These are phyloP conservation scores for Plectosphaerella plurivora DNA, from an alignment of 2,329 filamentous ascomycete genomes.

Conservation along the genomic window DNA sequence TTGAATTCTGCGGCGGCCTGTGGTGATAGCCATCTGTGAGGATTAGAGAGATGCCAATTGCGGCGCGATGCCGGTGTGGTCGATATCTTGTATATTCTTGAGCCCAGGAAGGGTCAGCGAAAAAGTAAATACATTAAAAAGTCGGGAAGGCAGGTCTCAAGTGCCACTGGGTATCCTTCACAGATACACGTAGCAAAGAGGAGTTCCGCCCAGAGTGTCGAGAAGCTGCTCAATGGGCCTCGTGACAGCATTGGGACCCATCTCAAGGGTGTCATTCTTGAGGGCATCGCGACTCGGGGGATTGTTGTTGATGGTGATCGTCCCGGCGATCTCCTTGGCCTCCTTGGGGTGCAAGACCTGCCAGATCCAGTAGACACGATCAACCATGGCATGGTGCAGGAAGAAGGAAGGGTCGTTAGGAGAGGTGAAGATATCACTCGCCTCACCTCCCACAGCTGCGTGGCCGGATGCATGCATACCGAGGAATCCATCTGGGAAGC, in stretches of 20 bases:
- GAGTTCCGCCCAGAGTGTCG: constrained; percentile 23
- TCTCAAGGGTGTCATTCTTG: constrained; percentile 18
- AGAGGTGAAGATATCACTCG: constrained; percentile 16
- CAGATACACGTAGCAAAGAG: constrained; percentile 27
- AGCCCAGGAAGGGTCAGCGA: not conserved
- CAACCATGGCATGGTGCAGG: constrained; percentile 19
- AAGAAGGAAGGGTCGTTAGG: constrained; percentile 19
- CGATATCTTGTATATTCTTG: constrained; percentile 16
- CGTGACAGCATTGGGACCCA: constrained; percentile 17
- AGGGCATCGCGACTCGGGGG: constrained; percentile 15
- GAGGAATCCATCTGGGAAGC: constrained; percentile 14
- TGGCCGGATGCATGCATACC: constrained; percentile 14
- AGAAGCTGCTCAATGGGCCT: constrained; percentile 24
- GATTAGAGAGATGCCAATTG: constrained; percentile 14
- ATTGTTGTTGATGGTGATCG: constrained; percentile 14
- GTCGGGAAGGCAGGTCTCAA: too few relatives aligned
- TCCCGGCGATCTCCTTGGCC: constrained; percentile 13
- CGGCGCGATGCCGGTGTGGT: constrained; percentile 16
- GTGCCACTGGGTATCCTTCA: too few relatives aligned
- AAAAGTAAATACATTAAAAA: too few relatives aligned
- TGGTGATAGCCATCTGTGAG: constrained; percentile 12
- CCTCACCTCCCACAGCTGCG: constrained; percentile 19
- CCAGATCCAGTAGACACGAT: constrained; percentile 22
- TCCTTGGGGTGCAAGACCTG: constrained; percentile 13
- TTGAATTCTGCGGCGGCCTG: constrained; percentile 9